Percentiles rank a stretch among this genome's conserved stretches.
Evolutionary conservation across 306 rosid species (phyloP).

Genomic region (Erythrophleum fordii): DNA sequence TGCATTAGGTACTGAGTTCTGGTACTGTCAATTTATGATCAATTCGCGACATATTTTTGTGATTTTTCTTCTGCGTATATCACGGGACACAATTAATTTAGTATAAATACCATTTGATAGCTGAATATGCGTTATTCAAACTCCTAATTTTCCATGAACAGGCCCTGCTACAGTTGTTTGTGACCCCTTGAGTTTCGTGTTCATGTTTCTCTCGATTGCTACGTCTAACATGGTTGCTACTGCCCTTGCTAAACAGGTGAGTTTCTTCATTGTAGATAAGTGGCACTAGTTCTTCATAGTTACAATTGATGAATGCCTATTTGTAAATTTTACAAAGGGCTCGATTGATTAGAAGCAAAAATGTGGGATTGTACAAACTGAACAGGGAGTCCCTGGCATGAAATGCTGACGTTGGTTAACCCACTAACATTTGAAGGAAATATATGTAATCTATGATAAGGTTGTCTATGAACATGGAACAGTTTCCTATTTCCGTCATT

Average conservation of each 20-base stretch:
- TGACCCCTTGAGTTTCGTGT: slow-evolving; percentile 71
- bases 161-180: slow-evolving; percentile 93
- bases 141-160: slow-evolving; percentile 40
- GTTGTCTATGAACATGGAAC: background rate
- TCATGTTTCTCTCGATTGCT: slow-evolving; percentile 93
- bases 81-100: background rate
- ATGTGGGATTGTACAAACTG: slow-evolving; percentile 1
- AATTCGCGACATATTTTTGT: background rate
- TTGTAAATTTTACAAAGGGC: background rate
- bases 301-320: background rate
- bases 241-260: slow-evolving; percentile 80
- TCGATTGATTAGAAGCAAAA: slow-evolving; percentile 5
- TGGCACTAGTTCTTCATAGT: background rate
- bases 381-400: background rate
- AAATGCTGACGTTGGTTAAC: background rate
- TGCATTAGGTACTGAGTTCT: slow-evolving; percentile 65
- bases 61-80: background rate
- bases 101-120: background rate
- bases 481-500: background rate
- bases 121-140: background rate
- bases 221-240: slow-evolving; percentile 98
- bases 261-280: background rate
- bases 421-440: background rate
- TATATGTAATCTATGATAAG: background rate
- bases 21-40: background rate